Evolutionary conservation across 2,329 filamentous ascomycete genomes (phyloP).

Genomic region (Verticillium zaregamsianum): DNA sequence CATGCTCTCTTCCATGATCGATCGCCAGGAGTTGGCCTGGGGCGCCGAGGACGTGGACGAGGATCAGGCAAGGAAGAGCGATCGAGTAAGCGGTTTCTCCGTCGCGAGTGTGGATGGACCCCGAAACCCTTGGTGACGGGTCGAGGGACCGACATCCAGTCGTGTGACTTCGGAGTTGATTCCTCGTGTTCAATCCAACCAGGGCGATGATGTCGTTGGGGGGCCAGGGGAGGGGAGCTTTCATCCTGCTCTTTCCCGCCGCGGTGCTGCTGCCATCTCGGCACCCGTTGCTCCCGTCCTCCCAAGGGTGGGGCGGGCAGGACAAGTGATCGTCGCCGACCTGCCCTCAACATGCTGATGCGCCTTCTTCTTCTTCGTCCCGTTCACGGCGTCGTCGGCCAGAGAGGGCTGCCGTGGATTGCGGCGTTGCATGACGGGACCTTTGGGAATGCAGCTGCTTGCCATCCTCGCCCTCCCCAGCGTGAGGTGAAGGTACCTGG

Average conservation of each 20-base stretch:
- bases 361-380: not conserved
- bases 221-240: not conserved
- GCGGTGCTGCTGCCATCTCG: not conserved
- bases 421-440: no score
- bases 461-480: no score
- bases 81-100: no score
- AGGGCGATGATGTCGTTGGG: not conserved
- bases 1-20: not conserved
- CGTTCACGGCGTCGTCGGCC: not conserved
- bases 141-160: not conserved
- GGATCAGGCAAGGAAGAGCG: not conserved
- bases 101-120: not conserved
- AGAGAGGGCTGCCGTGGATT: not conserved
- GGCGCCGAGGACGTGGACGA: not conserved
- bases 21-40: not conserved
- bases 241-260: not conserved
- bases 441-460: no score
- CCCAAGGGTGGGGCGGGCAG: not conserved
- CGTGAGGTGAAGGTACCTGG: no score
- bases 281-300: not conserved
- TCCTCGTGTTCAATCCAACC: not conserved
- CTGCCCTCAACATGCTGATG: not conserved
- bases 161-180: not conserved
- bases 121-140: not conserved
- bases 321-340: not conserved